Base-by-base conservation (phyloP, 805 yeast genomes). In the Candida xyloterini region DNA sequence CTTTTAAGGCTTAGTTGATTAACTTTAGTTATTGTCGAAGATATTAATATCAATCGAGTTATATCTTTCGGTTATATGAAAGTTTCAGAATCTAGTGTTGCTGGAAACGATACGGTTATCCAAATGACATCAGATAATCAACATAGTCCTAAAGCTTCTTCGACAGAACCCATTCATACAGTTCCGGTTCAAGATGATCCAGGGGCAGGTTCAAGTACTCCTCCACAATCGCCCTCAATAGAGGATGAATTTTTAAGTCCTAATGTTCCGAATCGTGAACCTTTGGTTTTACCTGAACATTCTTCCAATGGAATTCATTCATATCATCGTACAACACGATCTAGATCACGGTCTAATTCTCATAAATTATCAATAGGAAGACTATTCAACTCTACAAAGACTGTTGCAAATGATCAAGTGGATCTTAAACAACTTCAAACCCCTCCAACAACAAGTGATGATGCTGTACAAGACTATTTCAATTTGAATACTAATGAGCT, bases 261-360 rank as follows among this genome's bases (percentile, higher is more conserved):
- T 5, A 11, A 11, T 9, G 25, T 23, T 23, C 25, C 25, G 25
- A 11, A 5, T 10, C n/a, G n/a, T 23, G 25, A 23, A 44, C 46
- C 6, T 30, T 22, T 20, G 14, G 26, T 16, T 25, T 37, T 15
- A 25, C 38, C 47, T 4, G 49, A 35, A 16, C 42, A 38, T 18
- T 38, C 42, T 6, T 30, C 35, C 5, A 26, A 28, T 7, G 40
- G 40, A 5, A 22, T 27, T n/a, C 36, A 24, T 29, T 32, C 29
- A 36, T 47, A 22, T 33, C 40, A 32, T 11, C 27, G 41, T 11
- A 16, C 56, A 3, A 16, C 56, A 3, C 57, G 55, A 27, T 51
- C 67, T 11, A 50, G 73, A 43, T 57, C 70, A 3, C 52, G 75
- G 36, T 68, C 74, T 10, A 58, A 66, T 43, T 69, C 74, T 1